These are phyloP conservation scores for Flaveria bidentis DNA, from an alignment of 129 eudicot genomes.

Conservation along the genomic window DNA sequence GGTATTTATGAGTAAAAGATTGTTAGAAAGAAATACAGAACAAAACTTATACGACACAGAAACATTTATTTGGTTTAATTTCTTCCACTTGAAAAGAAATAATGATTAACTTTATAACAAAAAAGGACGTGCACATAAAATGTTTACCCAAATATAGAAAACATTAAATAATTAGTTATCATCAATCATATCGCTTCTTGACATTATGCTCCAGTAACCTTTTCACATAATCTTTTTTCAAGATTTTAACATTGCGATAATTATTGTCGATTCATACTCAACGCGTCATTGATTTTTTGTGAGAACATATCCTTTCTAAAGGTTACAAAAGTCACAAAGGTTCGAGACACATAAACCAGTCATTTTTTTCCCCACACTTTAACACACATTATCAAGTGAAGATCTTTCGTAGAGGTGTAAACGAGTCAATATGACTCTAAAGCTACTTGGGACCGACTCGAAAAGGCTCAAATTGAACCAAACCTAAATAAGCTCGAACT, in stretches of 20 bases:
- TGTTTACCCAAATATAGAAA: slow-evolving; percentile 31
- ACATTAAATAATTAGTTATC: slow-evolving; percentile 19
- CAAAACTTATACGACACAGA: neutral
- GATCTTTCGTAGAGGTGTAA: too few species aligned
- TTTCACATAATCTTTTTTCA: slow-evolving; percentile 23
- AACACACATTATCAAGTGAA: too few species aligned
- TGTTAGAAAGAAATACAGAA: neutral
- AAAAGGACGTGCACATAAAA: slow-evolving; percentile 22
- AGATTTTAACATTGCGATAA: slow-evolving; percentile 3
- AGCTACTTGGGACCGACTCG: too few species aligned
- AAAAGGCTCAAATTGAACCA: too few species aligned
- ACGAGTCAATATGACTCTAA: too few species aligned
- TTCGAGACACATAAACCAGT: neutral
- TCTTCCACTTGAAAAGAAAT: neutral
- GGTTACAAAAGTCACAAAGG: neutral
- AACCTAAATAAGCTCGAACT: too few species aligned
- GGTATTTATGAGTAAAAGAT: too few species aligned
- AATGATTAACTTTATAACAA: slow-evolving; percentile 11
- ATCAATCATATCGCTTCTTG: slow-evolving; percentile 31
- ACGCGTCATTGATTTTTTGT: neutral
- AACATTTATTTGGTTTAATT: neutral
- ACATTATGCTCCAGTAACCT: slow-evolving; percentile 17
- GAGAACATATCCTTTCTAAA: neutral
- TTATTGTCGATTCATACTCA: neutral
- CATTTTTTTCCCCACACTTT: neutral